Evolutionary conservation across 345 rosid species (phyloP).

Genomic region (Aurinia saxatilis): DNA sequence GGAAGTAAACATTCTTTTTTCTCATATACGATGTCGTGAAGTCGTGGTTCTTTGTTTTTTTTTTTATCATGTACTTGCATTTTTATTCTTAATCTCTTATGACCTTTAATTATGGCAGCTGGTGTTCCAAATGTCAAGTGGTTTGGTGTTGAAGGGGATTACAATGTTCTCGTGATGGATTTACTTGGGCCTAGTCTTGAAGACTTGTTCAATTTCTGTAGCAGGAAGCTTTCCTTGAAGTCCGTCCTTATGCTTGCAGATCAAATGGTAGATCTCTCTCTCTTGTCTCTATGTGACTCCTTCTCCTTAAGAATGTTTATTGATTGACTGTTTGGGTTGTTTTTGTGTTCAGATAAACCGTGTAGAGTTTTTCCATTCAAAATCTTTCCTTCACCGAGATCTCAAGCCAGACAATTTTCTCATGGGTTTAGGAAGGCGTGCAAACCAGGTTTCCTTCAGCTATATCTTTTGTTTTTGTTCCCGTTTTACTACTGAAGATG

Average conservation of each 20-base stretch:
- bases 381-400: slow-evolving; percentile 93
- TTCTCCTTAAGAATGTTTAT: not conserved
- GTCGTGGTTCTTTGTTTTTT: slow-evolving; percentile 18
- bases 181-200: slow-evolving; percentile 97
- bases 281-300: not conserved
- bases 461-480: not conserved
- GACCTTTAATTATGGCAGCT: slow-evolving; percentile 41
- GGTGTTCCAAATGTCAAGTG: slow-evolving; percentile 93
- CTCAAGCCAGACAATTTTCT: slow-evolving; percentile 94
- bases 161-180: slow-evolving; percentile 95
- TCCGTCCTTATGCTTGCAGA: slow-evolving; percentile 98
- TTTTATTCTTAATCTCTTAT: not conserved
- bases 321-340: not conserved
- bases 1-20: slow-evolving; percentile 50
- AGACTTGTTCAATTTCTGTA: slow-evolving; percentile 94
- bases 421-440: slow-evolving; percentile 94
- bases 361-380: slow-evolving; percentile 83
- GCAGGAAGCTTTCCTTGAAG: slow-evolving; percentile 88
- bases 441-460: slow-evolving; percentile 58
- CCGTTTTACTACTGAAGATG: not conserved
- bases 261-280: slow-evolving; percentile 60
- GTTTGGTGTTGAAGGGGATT: slow-evolving; percentile 94
- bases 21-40: not conserved
- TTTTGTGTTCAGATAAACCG: slow-evolving; percentile 60
- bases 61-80: not conserved